Evolutionary conservation across 805 yeast genomes (phyloP).

Genomic region (Kuraishia piskuri): DNA sequence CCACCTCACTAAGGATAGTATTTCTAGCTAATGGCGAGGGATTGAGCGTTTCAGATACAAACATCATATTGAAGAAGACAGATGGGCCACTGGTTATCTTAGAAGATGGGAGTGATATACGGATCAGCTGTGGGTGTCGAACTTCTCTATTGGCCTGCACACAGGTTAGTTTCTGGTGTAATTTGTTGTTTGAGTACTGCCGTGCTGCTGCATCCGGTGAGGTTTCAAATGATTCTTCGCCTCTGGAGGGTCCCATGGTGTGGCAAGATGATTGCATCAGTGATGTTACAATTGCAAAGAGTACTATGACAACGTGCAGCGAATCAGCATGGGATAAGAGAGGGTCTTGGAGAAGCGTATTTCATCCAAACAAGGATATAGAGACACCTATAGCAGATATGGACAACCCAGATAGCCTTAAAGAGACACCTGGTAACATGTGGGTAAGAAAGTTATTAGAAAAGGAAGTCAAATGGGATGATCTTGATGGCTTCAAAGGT

Average conservation of each 20-base stretch:
- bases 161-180: not conserved
- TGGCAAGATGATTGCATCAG: no score
- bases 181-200: not conserved
- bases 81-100: not conserved
- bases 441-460: not conserved
- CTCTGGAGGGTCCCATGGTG: no score
- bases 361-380: no score
- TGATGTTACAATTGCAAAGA: no score
- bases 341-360: no score
- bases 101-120: not conserved
- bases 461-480: conserved; percentile 29
- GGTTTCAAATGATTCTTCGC: no score
- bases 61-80: no score
- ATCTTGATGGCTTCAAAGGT: conserved; percentile 65
- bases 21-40: not conserved
- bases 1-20: not conserved
- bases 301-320: no score
- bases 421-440: not conserved
- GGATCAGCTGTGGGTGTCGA: not conserved
- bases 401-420: not conserved
- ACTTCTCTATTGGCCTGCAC: not conserved
- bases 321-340: no score
- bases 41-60: not conserved
- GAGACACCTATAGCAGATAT: no score
- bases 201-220: not conserved